Base-by-base conservation (phyloP, 1,284 basidiomycete species). In the Acaromyces ingoldii region DNA sequence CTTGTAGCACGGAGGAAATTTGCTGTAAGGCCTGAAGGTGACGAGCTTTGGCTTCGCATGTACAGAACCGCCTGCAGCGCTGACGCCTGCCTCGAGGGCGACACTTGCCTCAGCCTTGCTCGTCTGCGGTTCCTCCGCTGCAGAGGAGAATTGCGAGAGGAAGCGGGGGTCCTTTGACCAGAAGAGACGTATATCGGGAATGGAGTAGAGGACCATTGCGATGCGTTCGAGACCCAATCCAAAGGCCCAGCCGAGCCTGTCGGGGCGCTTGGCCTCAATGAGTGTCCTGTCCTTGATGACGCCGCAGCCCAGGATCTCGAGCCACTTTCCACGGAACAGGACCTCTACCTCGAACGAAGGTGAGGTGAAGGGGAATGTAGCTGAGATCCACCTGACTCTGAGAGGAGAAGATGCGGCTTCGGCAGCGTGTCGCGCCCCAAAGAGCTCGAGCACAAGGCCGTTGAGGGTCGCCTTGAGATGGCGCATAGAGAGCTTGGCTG, bases 271-370 rank as follows among this genome's bases (percentile, higher is more conserved):
- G 36, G 92, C 86, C 43, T 84, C 84, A 67, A 91, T 84, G 45
- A 99, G 79, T 0, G 92, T 96, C 28, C 84, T 82, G 73, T 97
- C 91, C 65, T 85, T 82, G 22, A 98, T 85, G 25, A 99, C 90
- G 6, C 95, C 95, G 60, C 84, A 92, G 0, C 95, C 95, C 2
- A 98, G 80, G 56, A 98, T 90, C 78, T 98, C 95, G 30, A 98
- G 80, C 95, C 95, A 99, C 74, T 95, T 88, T 10, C 90, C 93
- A 53, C 87, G 84, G 80, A 89, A 98, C 79, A 91, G 87, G 6
- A 98, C 91, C 74, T 99, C 95, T 37, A 98, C 92, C 75, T 99
- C 95, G 73, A 89, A 98, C 72, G 89, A 93, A 5, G 95, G 95
- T 53, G 85, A 87, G 53, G 95, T 99, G 81, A 95, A 98, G 0